These are phyloP conservation scores for Arachnomyces sp. DNA, from an alignment of 2,329 filamentous ascomycete species.

Conservation along the genomic window DNA sequence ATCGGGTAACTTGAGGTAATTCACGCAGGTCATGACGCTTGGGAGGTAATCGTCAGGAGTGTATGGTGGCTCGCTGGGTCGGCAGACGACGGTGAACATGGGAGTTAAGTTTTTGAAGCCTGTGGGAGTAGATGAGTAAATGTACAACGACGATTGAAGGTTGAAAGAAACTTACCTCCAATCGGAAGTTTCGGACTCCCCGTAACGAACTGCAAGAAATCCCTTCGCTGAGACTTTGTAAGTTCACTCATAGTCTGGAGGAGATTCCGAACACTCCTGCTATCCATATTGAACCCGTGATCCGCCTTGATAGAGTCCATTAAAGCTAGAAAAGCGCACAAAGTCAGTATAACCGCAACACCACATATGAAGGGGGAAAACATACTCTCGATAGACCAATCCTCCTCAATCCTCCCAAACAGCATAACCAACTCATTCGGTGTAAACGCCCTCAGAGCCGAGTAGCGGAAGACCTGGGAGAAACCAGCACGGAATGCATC, in stretches of 20 bases:
- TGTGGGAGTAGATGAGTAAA: constrained; percentile 37
- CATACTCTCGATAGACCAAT: constrained; percentile 96
- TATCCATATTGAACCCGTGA: constrained; percentile 97
- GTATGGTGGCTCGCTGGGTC: constrained; percentile 91
- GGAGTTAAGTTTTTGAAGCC: constrained; percentile 95
- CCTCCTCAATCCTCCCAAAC: constrained; percentile 86
- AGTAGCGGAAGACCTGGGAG: constrained; percentile 92
- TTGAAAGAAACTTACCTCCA: constrained; percentile 58
- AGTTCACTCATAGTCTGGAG: constrained; percentile 92
- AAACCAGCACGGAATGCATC: constrained; percentile 88
- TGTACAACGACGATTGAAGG: constrained; percentile 9
- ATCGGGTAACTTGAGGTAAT: constrained; percentile 95
- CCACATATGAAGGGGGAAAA: constrained; percentile 15
- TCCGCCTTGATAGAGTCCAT: constrained; percentile 99
- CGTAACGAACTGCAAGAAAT: constrained; percentile 96
- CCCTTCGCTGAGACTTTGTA: constrained; percentile 62
- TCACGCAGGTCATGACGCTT: constrained; percentile 99
- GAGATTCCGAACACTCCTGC: constrained; percentile 85
- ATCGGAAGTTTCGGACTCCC: constrained; percentile 97
- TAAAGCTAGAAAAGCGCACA: constrained; percentile 51
- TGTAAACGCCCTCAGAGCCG: constrained; percentile 84
- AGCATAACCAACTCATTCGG: constrained; percentile 90
- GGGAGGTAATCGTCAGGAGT: constrained; percentile 96
- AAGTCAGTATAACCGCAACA: constrained; percentile 25
- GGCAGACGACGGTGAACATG: constrained; percentile 98